Evolutionary conservation across 176 grass and related monocot species (phyloP).

Genomic region (Saccharum officinarum): DNA sequence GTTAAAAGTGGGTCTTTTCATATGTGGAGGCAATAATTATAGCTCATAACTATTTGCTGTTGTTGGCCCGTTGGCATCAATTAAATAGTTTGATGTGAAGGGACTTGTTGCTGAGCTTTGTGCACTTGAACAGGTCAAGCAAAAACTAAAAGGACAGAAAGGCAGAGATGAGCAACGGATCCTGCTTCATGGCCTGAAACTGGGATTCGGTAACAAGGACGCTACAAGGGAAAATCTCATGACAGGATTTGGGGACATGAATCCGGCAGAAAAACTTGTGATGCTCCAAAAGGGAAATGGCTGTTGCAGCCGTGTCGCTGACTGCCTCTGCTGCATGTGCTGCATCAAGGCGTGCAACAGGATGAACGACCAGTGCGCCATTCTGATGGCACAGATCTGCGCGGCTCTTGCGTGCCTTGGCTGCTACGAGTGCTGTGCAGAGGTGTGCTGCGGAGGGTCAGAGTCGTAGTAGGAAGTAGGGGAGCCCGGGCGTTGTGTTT

Average conservation of each 20-base stretch:
- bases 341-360: constrained; percentile 70
- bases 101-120: not conserved
- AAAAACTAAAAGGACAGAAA: constrained; percentile 35
- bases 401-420: constrained; percentile 69
- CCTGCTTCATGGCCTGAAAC: constrained; percentile 40
- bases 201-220: constrained; percentile 69
- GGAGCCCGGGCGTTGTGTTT: not conserved
- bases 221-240: constrained; percentile 68
- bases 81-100: not conserved
- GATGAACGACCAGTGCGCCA: constrained; percentile 76
- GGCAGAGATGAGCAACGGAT: constrained; percentile 20
- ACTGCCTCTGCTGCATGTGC: constrained; percentile 81
- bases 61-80: not conserved
- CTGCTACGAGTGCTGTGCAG: constrained; percentile 79
- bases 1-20: not conserved
- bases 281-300: constrained; percentile 58
- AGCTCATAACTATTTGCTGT: not conserved
- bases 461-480: constrained; percentile 38
- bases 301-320: constrained; percentile 53
- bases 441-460: constrained; percentile 54
- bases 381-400: constrained; percentile 61
- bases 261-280: constrained; percentile 36
- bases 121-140: constrained; percentile 41
- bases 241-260: constrained; percentile 42
- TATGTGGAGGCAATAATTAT: not conserved